Base-by-base conservation (phyloP, 164 flowering plant genomes). In the Liriodendron chinense region DNA sequence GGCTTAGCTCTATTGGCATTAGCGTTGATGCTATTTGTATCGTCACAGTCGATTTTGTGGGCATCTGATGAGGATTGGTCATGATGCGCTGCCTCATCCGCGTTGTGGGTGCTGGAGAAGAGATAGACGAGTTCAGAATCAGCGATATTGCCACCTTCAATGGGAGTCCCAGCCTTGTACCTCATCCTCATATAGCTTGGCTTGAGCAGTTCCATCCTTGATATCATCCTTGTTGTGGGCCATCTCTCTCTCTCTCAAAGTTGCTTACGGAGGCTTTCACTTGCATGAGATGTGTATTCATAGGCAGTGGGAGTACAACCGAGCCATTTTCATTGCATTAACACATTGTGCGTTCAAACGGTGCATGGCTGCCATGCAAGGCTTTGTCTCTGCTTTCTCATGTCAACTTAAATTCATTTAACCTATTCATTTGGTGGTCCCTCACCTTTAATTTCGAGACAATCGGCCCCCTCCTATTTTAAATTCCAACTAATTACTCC, bases 141-240 rank as follows among this genome's bases (percentile, higher is more conserved):
- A 9, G 67, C 74, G 7, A 72, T 72, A 25, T 72, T 61, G 14
- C 74, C 66, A 26, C 48, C 28, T 34, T 72, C 66, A 9, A 72
- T 26, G 6, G 67, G 74, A 18, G 53, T 59, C 2, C 53, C 59
- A 28, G 7, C n/a, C 69, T 73, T 73, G 69, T 48, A 73, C 22
- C 68, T 43, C 75, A 24, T 73, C 75, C 16, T 63, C 69, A 13
- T 7, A 43, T n/a, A 73, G 18, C 69, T 73, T 64, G 25, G 57
- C 75, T 28, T 73, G 69, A 8, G 69, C 69, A 1, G 75, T 64
- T 12, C 69, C 68, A 64, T 63, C 64, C 22, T 65, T 65, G 50
- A 22, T 22, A n/a, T 73, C 75, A 14, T 74, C 62, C 34, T 66
- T 74, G 69, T 70, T 48, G 9, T 47, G 28, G 24, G 70, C 70